Evolutionary conservation across 768 basidiomycete species (phyloP), one percentile per base, ranked within the genome.

Genomic region (Heimioporus sp.): DNA sequence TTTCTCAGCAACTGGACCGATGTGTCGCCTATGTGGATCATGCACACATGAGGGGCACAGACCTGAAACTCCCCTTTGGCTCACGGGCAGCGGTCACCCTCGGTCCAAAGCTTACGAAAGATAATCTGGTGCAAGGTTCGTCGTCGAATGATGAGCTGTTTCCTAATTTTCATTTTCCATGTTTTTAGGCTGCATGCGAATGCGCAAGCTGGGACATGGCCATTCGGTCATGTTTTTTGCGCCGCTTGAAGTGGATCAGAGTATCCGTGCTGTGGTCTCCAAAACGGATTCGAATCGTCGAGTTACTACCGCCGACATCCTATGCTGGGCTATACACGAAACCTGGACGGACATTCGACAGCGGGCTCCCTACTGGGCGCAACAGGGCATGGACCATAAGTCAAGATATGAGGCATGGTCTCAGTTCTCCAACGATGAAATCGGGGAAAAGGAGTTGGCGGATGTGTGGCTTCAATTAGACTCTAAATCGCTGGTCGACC

Each of bases 21-120:
- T 77, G 76, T 35, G 52, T 76, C 5, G 64, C 80, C 3, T 81
- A 80, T 54, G 72, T 80, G 1, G 79, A 80, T 46, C 79, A 80
- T 53, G 10, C 39, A 10, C 39, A 40, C 39, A 40, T 54, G n/a
- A 36, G 56, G 17, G 80, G 79, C 6, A 80, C 78, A 0, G 80
- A 80, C 56, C 60, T 81, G 11, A 80, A 75, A 36, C 61, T 81
- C 32, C 79, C 79, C 0, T 42, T 32, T 3, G 48, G 65, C 13
- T 71, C 65, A 24, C 69, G 73, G 9, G 77, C 79, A 9, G 76
- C 72, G 6, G 77, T 81, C 8, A 80, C 78, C 1, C 60, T 80
- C 1, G 79, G 79, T 1, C 73, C 73, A 6, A 78, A 74, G 50
- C 61, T 80, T 12, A 76, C 74, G 0, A 80, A 80, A 54, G 79